A percentile compares a stretch with the other conserved stretches of the same genome.
These are phyloP conservation scores for Aurantiochytrium sp. DNA, from an alignment of 108 stramenopile species.

Conservation along the genomic window DNA sequence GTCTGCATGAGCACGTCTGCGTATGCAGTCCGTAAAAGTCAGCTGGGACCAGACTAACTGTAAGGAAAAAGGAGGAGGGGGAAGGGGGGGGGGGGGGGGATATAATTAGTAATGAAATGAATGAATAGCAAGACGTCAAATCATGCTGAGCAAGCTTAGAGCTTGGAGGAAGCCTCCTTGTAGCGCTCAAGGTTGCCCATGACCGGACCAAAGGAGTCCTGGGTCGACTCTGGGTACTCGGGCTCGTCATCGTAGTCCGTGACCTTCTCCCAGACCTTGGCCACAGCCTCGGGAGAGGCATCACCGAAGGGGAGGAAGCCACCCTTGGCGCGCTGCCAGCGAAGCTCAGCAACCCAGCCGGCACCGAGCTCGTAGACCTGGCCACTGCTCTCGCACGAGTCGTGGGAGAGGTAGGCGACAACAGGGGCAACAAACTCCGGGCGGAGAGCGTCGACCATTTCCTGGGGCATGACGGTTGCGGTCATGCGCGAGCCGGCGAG, in stretches of 20 bases:
- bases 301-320: neutral
- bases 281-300: neutral
- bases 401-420: constrained; percentile 32
- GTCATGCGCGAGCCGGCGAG: constrained; percentile 37
- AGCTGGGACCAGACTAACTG: too few species aligned
- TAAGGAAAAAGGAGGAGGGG: too few species aligned
- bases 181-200: constrained; percentile 13
- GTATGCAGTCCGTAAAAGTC: too few species aligned
- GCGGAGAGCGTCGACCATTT: constrained; percentile 23
- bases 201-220: constrained; percentile 12
- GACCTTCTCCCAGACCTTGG: neutral
- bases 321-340: constrained; percentile 24
- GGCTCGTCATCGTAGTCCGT: neutral
- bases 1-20: too few species aligned
- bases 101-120: neutral
- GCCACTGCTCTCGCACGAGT: constrained; percentile 9
- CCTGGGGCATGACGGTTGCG: constrained; percentile 29
- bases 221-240: neutral
- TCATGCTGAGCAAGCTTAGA: neutral
- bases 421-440: constrained; percentile 36
- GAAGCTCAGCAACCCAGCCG: constrained; percentile 21
- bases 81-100: neutral
- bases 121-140: neutral
- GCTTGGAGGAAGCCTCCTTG: neutral
- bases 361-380: constrained; percentile 20